A percentile compares a stretch with the other conserved stretches of the same genome.
Conservation (phyloP, 441 rosid species). For the Mallotus repandus region DNA sequence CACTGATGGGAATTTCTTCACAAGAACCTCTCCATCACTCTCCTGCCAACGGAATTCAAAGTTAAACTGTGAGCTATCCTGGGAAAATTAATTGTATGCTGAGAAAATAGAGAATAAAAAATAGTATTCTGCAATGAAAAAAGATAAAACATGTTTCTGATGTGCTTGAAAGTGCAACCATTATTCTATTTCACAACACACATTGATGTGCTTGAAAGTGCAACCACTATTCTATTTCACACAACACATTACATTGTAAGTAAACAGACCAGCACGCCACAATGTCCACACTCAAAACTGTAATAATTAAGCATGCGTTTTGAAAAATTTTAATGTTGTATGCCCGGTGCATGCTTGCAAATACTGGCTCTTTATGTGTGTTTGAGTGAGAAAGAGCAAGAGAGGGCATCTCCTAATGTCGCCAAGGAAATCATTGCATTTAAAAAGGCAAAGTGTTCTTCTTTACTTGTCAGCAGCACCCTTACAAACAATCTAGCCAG, state of each 20-base stretch:
- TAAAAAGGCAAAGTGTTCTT: neutral
- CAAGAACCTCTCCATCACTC: slow-evolving; percentile 31
- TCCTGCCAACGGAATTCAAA: slow-evolving; percentile 34
- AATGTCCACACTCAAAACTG: neutral
- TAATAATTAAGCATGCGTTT: neutral
- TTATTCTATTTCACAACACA: too few species aligned
- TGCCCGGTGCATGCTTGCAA: neutral
- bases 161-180: neutral
- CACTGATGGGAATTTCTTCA: slow-evolving; percentile 29
- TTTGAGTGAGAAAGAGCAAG: neutral
- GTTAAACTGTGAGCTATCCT: neutral
- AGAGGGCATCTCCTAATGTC: neutral
- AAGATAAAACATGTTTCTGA: neutral
- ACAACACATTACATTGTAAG: neutral
- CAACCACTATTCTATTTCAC: neutral
- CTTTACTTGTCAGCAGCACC: neutral
- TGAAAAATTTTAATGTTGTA: neutral
- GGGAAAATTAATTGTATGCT: neutral
- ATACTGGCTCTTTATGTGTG: neutral
- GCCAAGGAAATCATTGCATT: neutral
- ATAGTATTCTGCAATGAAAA: neutral
- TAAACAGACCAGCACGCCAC: neutral
- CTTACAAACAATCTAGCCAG: neutral
- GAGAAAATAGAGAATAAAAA: neutral
- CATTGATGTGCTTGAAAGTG: too few species aligned